Percentiles rank a stretch among this genome's conserved stretches.
Conservation (phyloP, 352 stramenopile species). For the Globisporangium apiculatum region DNA sequence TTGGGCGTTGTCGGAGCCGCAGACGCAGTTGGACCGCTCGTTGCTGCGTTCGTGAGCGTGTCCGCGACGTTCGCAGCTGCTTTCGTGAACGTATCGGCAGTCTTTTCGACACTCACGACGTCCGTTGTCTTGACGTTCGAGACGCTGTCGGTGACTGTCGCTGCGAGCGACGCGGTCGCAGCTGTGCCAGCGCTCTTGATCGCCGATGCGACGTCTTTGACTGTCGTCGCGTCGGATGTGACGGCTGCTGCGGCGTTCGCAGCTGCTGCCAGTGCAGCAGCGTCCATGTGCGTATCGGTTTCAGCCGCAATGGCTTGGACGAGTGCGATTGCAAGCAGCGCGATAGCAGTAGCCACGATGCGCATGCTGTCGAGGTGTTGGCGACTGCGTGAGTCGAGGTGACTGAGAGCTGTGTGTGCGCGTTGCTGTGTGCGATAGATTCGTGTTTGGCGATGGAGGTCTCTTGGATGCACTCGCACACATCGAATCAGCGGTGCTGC, state of each 20-base stretch:
- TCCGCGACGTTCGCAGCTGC: neutral
- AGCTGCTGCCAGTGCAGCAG: constrained; percentile 8
- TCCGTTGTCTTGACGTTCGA: constrained; percentile 13
- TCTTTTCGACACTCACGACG: constrained; percentile 9
- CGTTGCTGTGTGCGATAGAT: neutral
- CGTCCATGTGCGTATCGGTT: constrained; percentile 5
- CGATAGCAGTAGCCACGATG: neutral
- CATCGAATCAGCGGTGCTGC: too few relatives aligned
- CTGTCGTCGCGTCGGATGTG: constrained; percentile 1
- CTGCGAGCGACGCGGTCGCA: constrained; percentile 6
- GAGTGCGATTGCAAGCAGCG: constrained; percentile 5
- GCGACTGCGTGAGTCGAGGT: too few relatives aligned
- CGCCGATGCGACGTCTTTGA: constrained; percentile 2
- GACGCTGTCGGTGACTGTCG: constrained; percentile 15
- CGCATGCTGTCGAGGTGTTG: neutral
- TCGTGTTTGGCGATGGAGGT: too few relatives aligned
- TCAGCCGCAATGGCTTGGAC: neutral
- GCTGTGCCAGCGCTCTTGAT: constrained; percentile 3
- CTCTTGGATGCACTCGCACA: too few relatives aligned
- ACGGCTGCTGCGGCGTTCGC: constrained; percentile 9
- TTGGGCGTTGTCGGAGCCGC: neutral
- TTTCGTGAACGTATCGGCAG: constrained; percentile 3
- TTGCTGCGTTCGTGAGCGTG: neutral
- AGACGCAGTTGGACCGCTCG: neutral
- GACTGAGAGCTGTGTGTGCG: too few relatives aligned